Conservation (phyloP, 192 early-diverging fungal species). For the Coemansia sp. region DNA sequence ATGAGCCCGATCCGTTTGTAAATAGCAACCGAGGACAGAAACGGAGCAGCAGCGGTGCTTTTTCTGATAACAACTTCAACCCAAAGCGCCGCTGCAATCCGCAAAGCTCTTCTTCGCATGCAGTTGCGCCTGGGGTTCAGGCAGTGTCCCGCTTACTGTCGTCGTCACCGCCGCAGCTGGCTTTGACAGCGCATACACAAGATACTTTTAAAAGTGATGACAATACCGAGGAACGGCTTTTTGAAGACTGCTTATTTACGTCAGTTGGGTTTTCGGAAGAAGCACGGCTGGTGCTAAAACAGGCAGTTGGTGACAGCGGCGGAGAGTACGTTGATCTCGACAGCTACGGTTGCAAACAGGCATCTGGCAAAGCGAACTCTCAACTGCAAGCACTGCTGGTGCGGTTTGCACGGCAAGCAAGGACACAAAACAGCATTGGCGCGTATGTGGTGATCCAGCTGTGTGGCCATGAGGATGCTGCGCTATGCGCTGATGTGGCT, state of each 20-base stretch:
- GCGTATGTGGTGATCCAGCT: slow-evolving; percentile 35
- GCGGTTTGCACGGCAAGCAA: not conserved
- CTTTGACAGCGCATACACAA: slow-evolving; percentile 1
- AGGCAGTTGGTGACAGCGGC: slow-evolving; percentile 19
- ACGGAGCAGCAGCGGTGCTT: not conserved
- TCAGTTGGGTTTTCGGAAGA: slow-evolving; percentile 24
- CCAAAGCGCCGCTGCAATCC: too few relatives aligned
- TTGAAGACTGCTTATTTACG: slow-evolving; percentile 32
- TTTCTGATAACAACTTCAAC: too few relatives aligned
- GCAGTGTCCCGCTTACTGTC: not conserved
- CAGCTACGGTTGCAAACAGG: not conserved
- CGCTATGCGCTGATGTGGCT: slow-evolving; percentile 13
- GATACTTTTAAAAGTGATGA: not conserved
- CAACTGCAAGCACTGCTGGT: slow-evolving; percentile 4
- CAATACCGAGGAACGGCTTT: not conserved
- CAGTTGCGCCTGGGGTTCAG: too few relatives aligned
- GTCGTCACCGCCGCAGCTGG: slow-evolving; percentile 11
- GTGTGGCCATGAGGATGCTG: slow-evolving; percentile 11
- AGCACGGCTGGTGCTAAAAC: slow-evolving; percentile 12
- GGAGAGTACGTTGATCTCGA: slow-evolving; percentile 24
- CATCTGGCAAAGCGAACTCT: not conserved
- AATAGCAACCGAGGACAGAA: not conserved
- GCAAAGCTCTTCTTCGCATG: too few relatives aligned
- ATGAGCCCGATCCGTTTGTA: slow-evolving; percentile 12
- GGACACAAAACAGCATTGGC: not conserved